Conservation (phyloP, 169 alveolate species). For the Plasmodium vinckei region DNA sequence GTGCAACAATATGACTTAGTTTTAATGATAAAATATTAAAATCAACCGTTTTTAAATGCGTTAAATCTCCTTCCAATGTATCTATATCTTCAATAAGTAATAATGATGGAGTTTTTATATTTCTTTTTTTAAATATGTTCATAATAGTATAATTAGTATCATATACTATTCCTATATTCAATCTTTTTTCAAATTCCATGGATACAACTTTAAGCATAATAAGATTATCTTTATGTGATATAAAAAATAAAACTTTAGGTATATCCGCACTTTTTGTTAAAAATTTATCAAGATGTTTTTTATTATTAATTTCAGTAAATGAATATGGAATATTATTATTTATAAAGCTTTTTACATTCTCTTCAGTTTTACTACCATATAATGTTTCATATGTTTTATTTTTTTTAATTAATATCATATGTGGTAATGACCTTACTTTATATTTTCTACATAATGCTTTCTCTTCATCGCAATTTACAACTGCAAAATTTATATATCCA, state of each 20-base stretch:
- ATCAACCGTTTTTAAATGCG: constrained; percentile 53
- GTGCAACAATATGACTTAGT: constrained; percentile 74
- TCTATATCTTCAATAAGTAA: constrained; percentile 77
- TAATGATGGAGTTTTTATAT: constrained; percentile 71
- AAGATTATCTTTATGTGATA: constrained; percentile 77
- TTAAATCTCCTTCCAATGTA: constrained; percentile 66
- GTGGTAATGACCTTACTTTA: constrained; percentile 79
- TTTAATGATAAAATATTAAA: constrained; percentile 60
- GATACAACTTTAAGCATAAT: constrained; percentile 82
- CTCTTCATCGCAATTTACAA: constrained; percentile 80
- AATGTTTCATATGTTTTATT: constrained; percentile 65
- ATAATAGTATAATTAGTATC: constrained; percentile 77
- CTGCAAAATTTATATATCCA: constrained; percentile 80
- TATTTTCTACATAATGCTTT: constrained; percentile 71
- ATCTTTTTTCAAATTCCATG: constrained; percentile 75
- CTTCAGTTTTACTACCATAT: constrained; percentile 73
- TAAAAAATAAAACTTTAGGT: constrained; percentile 79
- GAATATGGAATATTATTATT: constrained; percentile 67
- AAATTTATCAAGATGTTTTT: constrained; percentile 55
- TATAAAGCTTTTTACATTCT: constrained; percentile 57
- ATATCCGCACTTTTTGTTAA: constrained; percentile 45
- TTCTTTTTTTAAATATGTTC: constrained; percentile 61
- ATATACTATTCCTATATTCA: constrained; percentile 77
- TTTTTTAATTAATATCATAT: constrained; percentile 74
- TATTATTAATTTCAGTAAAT: constrained; percentile 28